phyloP scores from a whole-genome alignment of 208 protist genomes.

The Kentomonas sorsogonicus region DNA sequence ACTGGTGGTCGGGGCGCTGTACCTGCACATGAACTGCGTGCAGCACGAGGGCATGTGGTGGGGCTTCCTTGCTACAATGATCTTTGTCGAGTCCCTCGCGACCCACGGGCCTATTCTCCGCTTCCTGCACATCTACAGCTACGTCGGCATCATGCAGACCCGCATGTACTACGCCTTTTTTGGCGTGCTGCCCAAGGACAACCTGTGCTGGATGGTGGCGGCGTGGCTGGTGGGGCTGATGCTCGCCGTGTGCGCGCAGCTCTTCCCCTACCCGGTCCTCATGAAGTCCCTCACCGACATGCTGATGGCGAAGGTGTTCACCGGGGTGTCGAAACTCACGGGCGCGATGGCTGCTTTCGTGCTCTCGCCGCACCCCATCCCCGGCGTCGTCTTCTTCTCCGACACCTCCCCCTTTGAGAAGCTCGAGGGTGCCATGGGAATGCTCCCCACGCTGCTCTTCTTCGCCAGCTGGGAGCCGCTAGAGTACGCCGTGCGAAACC shows the following conservation, averaged over 20 bases:
- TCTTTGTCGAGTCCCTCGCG: constrained; percentile 20
- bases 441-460: constrained; percentile 34
- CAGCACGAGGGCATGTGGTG: constrained; percentile 20
- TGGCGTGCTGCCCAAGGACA: constrained; percentile 15
- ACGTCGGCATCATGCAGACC: constrained; percentile 30
- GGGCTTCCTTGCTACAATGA: constrained; percentile 19
- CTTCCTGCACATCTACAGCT: constrained; percentile 33
- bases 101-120: constrained; percentile 20
- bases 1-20: constrained; percentile 12
- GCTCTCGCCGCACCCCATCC: constrained; percentile 24
- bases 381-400: constrained; percentile 27
- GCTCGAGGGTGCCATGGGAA: constrained; percentile 20
- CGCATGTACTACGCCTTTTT: constrained; percentile 20
- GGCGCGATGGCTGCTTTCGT: constrained; percentile 26
- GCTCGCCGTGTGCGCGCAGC: constrained; percentile 17
- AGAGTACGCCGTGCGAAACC: constrained; percentile 33
- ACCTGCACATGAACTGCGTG: constrained; percentile 13
- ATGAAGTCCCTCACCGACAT: constrained; percentile 21
- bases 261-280: constrained; percentile 27
- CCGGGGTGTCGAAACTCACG: constrained; percentile 20
- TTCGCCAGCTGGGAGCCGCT: constrained; percentile 35
- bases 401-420: constrained; percentile 24
- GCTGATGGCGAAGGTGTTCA: constrained; percentile 23
- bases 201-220: constrained; percentile 16
- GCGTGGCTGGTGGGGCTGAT: constrained; percentile 21